Conservation (phyloP, 371 early-diverging fungal species). For the Mucor sp. region DNA sequence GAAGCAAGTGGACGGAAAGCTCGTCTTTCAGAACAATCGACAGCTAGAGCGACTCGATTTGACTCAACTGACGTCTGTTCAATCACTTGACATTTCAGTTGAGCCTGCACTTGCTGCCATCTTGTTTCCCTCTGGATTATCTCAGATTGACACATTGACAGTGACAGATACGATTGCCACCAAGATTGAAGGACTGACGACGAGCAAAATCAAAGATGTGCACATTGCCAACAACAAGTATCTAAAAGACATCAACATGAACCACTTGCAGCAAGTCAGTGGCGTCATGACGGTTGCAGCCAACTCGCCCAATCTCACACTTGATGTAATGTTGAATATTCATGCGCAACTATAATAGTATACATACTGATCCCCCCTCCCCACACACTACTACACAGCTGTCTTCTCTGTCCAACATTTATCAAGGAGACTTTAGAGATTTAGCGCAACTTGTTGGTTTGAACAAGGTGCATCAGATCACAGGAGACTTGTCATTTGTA, state of each 20-base stretch:
- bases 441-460: conserved; percentile 35
- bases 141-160: conserved; percentile 36
- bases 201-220: conserved; percentile 34
- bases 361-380: too few relatives aligned
- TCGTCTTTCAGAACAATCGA: conserved; percentile 49
- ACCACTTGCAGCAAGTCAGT: conserved; percentile 29
- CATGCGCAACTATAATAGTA: conserved; percentile 19
- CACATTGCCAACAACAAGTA: conserved; percentile 53
- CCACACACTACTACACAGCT: conserved; percentile 20
- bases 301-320: conserved; percentile 36
- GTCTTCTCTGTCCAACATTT: conserved; percentile 28
- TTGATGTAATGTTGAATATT: conserved; percentile 29
- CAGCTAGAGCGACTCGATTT: conserved; percentile 34
- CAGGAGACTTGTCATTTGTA: conserved; percentile 49
- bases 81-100: conserved; percentile 44
- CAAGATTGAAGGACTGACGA: conserved; percentile 43
- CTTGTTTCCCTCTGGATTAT: conserved; percentile 40
- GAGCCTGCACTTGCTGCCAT: conserved; percentile 41
- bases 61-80: conserved; percentile 34
- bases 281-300: conserved; percentile 43
- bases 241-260: conserved; percentile 43
- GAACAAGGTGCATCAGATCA: conserved; percentile 32
- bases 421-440: conserved; percentile 45
- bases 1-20: conserved; percentile 36
- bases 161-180: conserved; percentile 49